Conservation (phyloP, 192 early-diverging fungal genomes). For the Piromyces sp. region DNA sequence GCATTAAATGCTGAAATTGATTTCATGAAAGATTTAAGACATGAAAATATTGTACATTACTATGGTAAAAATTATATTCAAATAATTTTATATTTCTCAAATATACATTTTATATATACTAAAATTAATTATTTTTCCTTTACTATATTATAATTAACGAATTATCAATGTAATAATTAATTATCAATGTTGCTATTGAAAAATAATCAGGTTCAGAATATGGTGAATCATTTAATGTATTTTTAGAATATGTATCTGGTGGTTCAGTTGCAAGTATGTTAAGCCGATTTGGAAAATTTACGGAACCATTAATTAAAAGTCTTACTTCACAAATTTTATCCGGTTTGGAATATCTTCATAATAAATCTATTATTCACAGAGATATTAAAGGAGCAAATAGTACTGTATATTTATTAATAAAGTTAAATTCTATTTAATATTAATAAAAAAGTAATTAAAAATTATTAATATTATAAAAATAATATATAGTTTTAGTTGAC, state of each 20-base stretch:
- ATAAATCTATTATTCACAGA: constrained; percentile 83
- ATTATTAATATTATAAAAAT: too few relatives aligned
- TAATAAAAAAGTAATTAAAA: too few relatives aligned
- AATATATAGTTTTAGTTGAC: constrained; percentile 51
- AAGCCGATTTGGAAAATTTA: constrained; percentile 70
- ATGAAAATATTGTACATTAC: constrained; percentile 93
- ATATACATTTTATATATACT: too few relatives aligned
- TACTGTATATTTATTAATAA: not conserved
- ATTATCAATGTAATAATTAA: too few relatives aligned
- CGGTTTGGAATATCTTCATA: constrained; percentile 88
- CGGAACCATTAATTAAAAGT: constrained; percentile 61
- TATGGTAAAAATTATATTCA: too few relatives aligned
- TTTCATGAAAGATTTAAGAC: constrained; percentile 74
- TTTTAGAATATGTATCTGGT: constrained; percentile 94
- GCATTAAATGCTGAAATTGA: constrained; percentile 77
- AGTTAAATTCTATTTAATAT: too few relatives aligned
- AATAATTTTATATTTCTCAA: too few relatives aligned
- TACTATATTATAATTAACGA: too few relatives aligned
- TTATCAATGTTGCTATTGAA: too few relatives aligned
- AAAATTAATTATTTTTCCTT: too few relatives aligned
- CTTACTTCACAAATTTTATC: constrained; percentile 81
- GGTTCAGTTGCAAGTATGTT: constrained; percentile 79
- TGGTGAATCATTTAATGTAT: constrained; percentile 68
- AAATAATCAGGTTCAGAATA: constrained; percentile 44
- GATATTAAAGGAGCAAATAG: constrained; percentile 76